Base-by-base conservation (phyloP, 345 rosid species). In the Acer campestre region DNA sequence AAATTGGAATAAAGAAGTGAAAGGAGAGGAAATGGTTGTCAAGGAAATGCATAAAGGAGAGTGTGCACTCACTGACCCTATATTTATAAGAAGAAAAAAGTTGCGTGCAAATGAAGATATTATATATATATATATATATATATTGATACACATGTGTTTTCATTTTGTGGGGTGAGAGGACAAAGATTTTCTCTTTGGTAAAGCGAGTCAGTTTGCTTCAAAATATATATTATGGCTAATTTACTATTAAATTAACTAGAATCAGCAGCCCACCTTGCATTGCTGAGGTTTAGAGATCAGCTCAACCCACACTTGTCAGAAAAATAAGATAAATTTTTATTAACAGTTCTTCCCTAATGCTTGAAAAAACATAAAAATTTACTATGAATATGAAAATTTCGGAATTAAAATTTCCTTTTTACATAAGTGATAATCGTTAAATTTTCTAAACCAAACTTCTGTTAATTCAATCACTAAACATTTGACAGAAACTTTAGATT, bases 11-110 rank as follows among this genome's bases (percentile, higher is more conserved):
- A 38, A 31, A 14, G 53, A 55, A 23, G 46, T 42, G 63, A 61
- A 35, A 35, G 38, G 38, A 35, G 38, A 4, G 38, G 38, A 35
- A 23, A 25, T 27, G 61, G 18, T 59, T 27, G 71, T 23, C 40
- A 46, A 40, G 31, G 2, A 13, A 73, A n/a, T 46, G 67, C 11
- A 64, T 62, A n/a, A 35, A 20, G 66, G 73, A 62, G 20, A 29
- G 10, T 44, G 58, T 72, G 29, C 9, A 59, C 18, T 68, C 35
- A 20, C 27, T 79, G 73, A 61, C 75, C 75, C 75, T 77, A 42
- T 82, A 86, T 91, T 89, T 88, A 91, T 91, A 93, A 75, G 78
- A 73, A 35, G 59, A 81, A 77, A 42, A 59, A 80, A 76, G 38
- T 56, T 65, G 35, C 67, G 46, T 61, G 42, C 27, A 74, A 20